Evolutionary conservation across 805 yeast genomes (phyloP).

Genomic region (Yarrowia hollandica): DNA sequence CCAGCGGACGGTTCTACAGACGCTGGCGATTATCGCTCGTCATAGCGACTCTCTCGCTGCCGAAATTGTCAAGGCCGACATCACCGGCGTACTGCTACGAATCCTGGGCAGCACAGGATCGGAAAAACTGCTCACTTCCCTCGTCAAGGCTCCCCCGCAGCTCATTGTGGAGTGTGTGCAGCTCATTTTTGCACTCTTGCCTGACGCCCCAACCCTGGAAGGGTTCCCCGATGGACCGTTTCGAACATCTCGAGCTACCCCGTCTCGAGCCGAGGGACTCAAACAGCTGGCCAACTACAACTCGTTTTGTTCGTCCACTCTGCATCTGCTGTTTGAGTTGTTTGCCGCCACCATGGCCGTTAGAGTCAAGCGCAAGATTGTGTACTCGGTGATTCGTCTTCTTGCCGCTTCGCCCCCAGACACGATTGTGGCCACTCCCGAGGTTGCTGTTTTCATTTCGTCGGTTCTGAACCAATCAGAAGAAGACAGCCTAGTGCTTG

Average conservation of each 20-base stretch:
- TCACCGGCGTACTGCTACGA: slow-evolving; percentile 45
- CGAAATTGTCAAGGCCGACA: slow-evolving; percentile 45
- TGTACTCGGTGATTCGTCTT: slow-evolving; percentile 56
- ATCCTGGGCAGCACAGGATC: slow-evolving; percentile 30
- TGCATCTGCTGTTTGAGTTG: slow-evolving; percentile 55
- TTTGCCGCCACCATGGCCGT: slow-evolving; percentile 74
- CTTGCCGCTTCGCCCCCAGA: slow-evolving; percentile 45
- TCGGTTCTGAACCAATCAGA: slow-evolving; percentile 40
- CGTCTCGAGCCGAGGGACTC: slow-evolving; percentile 9
- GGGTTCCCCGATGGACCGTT: slow-evolving; percentile 25
- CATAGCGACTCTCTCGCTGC: slow-evolving; percentile 1
- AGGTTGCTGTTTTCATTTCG: slow-evolving; percentile 38
- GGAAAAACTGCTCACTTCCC: slow-evolving; percentile 31
- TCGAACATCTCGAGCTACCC: slow-evolving; percentile 7
- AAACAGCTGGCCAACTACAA: slow-evolving; percentile 38
- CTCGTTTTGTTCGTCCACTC: slow-evolving; percentile 44
- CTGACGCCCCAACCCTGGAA: neutral
- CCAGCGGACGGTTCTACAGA: slow-evolving; percentile 34
- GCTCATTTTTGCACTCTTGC: neutral
- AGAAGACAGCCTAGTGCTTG: slow-evolving; percentile 47
- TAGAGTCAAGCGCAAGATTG: slow-evolving; percentile 57
- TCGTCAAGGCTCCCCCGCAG: slow-evolving; percentile 28
- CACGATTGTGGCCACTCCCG: slow-evolving; percentile 32
- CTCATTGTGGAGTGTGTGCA: slow-evolving; percentile 14
- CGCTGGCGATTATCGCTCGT: slow-evolving; percentile 9